Evolutionary conservation across 768 basidiomycete species (phyloP), one percentile per base, ranked within the genome.

Genomic region (Suillus fuscotomentosus): DNA sequence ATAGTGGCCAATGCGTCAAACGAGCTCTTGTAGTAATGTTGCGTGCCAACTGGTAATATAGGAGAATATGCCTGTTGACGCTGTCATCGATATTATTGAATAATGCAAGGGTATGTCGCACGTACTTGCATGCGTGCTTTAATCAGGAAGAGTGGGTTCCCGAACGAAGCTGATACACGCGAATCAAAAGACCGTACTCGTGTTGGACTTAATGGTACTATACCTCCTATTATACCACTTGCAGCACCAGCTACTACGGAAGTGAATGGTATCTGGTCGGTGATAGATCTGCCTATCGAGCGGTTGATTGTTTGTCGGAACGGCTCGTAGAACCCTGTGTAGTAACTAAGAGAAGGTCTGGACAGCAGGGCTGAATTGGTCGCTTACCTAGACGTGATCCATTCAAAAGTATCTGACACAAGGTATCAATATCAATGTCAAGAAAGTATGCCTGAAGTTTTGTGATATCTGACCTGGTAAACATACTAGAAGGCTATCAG

Each of bases 81-180:
- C 9, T 24, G 54, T 27, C 24, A 55, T 66, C 34, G 66, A 39
- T 45, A 41, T 15, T 15, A 43, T 45, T 31, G n/a, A 55, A 64
- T 24, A 3, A 59, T 24, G 17, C 20, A 22, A 20, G 13, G 22
- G 24, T 1, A 8, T n/a, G 55, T 11, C 45, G 17, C 5, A 64
- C 70, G 60, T 17, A 89, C 91, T 83, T 99, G 97, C 91, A 99
- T 98, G 51, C 97, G 87, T 7, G 97, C 97, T 79, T 99, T 99
- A 72, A 99, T 88, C 61, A 99, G 80, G 78, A 97, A 99, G 14
- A 97, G 79, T 0, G 95, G 95, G 74, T 94, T 97, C 48, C 95
- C 95, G 51, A 95, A 76, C 60, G 83, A 82, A 0, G 91, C 91
- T 91, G 66, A 43, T 47, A 42, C 59, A 50, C 31, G 22, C 36